Conservation (phyloP, 1,284 basidiomycete genomes). For the Puccinia triticina region DNA sequence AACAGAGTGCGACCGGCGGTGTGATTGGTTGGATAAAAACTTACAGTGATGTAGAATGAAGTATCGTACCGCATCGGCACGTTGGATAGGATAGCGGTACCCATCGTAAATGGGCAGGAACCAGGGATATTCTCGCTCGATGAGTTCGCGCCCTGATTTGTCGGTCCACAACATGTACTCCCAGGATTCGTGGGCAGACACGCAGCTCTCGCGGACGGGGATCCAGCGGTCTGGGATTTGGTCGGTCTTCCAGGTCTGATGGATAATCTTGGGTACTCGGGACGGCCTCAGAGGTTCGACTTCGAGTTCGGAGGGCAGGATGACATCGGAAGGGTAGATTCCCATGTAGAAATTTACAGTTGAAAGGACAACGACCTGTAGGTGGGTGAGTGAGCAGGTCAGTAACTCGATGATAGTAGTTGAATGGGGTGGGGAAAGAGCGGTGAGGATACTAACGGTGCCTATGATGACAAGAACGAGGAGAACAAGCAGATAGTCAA, state of each 20-base stretch:
- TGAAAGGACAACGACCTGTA: conserved; percentile 38
- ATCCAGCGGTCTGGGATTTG: conserved; percentile 82
- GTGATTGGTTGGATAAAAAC: neutral
- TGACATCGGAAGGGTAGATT: conserved; percentile 30
- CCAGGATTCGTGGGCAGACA: conserved; percentile 69
- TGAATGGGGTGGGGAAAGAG: neutral
- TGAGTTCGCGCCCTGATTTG: conserved; percentile 82
- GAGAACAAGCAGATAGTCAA: conserved; percentile 7
- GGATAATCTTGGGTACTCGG: conserved; percentile 83
- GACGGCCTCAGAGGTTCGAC: neutral
- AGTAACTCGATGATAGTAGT: no score
- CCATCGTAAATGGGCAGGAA: conserved; percentile 89
- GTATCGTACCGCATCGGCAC: conserved; percentile 96
- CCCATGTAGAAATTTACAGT: conserved; percentile 35
- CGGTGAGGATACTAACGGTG: conserved; percentile 23
- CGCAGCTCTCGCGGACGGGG: conserved; percentile 61
- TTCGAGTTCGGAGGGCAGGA: conserved; percentile 20
- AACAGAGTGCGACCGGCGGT: neutral
- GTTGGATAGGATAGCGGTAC: conserved; percentile 91
- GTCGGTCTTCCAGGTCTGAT: conserved; percentile 98
- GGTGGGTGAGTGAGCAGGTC: neutral
- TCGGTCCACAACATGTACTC: conserved; percentile 99
- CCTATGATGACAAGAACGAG: conserved; percentile 28
- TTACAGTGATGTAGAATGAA: conserved; percentile 84
- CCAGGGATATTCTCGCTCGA: conserved; percentile 83